These are phyloP conservation scores for Dissophora ornata DNA, from an alignment of 192 early-diverging fungal genomes.

Conservation along the genomic window DNA sequence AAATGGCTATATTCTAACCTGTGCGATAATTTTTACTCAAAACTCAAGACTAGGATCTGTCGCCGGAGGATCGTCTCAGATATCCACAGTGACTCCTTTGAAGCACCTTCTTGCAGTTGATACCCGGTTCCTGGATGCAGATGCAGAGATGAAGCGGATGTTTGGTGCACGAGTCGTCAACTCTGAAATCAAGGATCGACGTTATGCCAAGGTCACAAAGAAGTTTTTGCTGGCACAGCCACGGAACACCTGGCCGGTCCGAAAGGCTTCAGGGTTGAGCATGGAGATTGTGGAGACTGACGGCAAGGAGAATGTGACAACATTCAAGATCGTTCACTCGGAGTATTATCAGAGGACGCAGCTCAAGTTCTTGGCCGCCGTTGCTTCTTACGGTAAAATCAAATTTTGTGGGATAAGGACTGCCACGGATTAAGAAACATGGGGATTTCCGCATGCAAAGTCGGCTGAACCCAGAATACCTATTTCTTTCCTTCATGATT, in stretches of 20 bases:
- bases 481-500: no score
- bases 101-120: slow-evolving; percentile 67
- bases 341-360: slow-evolving; percentile 81
- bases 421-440: no score
- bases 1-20: no score
- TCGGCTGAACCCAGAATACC: no score
- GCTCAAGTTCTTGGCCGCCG: slow-evolving; percentile 75
- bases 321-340: slow-evolving; percentile 77
- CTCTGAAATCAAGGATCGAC: slow-evolving; percentile 59
- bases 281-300: slow-evolving; percentile 60
- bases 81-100: slow-evolving; percentile 15
- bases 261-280: slow-evolving; percentile 58
- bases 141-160: slow-evolving; percentile 88
- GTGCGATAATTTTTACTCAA: no score
- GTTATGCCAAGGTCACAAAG: slow-evolving; percentile 65
- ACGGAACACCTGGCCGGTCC: slow-evolving; percentile 77
- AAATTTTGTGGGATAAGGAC: no score
- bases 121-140: slow-evolving; percentile 77
- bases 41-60: slow-evolving; percentile 14
- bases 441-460: no score
- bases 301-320: slow-evolving; percentile 45
- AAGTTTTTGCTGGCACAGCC: slow-evolving; percentile 73
- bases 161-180: slow-evolving; percentile 90
- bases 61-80: slow-evolving; percentile 8
- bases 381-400: slow-evolving; percentile 70